Conservation (phyloP, 2,329 filamentous ascomycete species). For the Plectosphaerella cucumerina region DNA sequence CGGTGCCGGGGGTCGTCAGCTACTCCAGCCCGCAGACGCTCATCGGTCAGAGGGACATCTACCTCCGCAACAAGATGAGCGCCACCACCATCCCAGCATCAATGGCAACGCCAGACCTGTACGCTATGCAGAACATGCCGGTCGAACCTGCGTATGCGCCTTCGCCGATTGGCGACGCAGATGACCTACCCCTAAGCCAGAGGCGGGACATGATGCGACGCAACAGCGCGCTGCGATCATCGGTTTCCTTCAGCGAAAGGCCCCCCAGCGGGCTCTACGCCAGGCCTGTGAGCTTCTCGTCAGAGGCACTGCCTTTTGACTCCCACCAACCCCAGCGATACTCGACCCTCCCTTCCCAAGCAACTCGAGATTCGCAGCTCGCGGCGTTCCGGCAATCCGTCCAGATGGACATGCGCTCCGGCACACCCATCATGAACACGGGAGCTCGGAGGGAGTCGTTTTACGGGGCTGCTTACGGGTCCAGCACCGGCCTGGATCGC, state of each 20-base stretch:
- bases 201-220: constrained; percentile 56
- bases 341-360: constrained; percentile 34
- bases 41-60: constrained; percentile 50
- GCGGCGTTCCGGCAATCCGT: constrained; percentile 65
- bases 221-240: constrained; percentile 33
- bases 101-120: constrained; percentile 19
- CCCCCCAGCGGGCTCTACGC: constrained; percentile 6
- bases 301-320: constrained; percentile 39
- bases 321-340: constrained; percentile 51
- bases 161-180: constrained; percentile 39
- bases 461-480: constrained; percentile 1
- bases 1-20: constrained; percentile 42
- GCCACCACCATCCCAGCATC: constrained; percentile 16
- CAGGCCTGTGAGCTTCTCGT: constrained; percentile 7
- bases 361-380: constrained; percentile 54
- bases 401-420: constrained; percentile 53
- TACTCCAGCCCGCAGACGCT: constrained; percentile 51
- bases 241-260: constrained; percentile 15
- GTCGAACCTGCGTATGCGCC: constrained; percentile 33
- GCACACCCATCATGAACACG: constrained; percentile 26
- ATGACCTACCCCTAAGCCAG: constrained; percentile 69
- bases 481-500: constrained; percentile 18
- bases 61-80: constrained; percentile 48
- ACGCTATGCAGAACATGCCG: constrained; percentile 17
- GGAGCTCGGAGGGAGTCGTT: constrained; percentile 27